These are phyloP conservation scores for Isoetes taiwanensis DNA, from an alignment of 75 land plant genomes.

Conservation along the genomic window DNA sequence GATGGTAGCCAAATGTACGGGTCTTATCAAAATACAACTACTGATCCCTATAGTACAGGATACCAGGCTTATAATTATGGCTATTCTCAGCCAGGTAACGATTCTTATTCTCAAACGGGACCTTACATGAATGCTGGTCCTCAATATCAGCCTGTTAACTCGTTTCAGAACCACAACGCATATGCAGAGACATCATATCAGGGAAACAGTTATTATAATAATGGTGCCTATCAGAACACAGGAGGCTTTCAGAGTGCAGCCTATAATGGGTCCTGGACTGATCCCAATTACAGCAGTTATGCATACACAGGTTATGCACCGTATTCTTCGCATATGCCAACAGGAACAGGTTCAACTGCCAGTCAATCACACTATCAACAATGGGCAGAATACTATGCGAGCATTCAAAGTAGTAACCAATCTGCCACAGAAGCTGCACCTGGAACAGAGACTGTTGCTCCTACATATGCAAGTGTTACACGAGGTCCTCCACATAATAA, in stretches of 20 bases:
- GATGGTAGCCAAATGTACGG: conserved; percentile 32
- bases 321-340: conserved; percentile 23
- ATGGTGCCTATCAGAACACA: conserved; percentile 67
- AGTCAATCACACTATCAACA: conserved; percentile 32
- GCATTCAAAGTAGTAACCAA: conserved; percentile 19
- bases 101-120: conserved; percentile 54
- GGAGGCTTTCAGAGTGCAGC: conserved; percentile 41
- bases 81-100: conserved; percentile 51
- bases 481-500: conserved; percentile 24
- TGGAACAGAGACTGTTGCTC: conserved; percentile 37
- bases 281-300: conserved; percentile 17
- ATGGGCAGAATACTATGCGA: conserved; percentile 59
- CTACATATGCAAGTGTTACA: conserved; percentile 31
- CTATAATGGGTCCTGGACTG: conserved; percentile 49
- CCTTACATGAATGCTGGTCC: conserved; percentile 59
- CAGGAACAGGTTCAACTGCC: conserved; percentile 16
- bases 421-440: conserved; percentile 38
- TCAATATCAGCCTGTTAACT: conserved; percentile 70
- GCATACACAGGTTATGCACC: background rate
- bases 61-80: conserved; percentile 41
- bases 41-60: conserved; percentile 10
- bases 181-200: conserved; percentile 63
- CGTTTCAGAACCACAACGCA: conserved; percentile 65
- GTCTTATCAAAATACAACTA: background rate
- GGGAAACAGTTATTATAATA: conserved; percentile 60